These are phyloP conservation scores for Aspergillus fischeri DNA, from an alignment of 2,329 filamentous ascomycete genomes.

Conservation along the genomic window DNA sequence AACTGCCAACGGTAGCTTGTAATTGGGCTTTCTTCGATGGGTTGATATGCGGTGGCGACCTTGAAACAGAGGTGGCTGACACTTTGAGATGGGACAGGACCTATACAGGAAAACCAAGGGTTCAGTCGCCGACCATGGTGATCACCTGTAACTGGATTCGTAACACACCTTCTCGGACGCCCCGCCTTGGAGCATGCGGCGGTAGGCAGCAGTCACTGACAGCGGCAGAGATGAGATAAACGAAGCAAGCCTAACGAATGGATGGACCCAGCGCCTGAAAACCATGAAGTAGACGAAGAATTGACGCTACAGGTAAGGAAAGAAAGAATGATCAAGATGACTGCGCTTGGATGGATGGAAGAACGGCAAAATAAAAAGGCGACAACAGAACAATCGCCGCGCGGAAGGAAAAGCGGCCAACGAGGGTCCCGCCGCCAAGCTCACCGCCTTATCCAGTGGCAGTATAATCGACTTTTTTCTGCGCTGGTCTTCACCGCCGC, in stretches of 20 bases:
- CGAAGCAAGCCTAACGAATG: neutral
- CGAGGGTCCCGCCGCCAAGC: neutral
- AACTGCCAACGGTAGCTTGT: neutral
- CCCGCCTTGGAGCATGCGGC: conserved; percentile 14
- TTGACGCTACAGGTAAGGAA: neutral
- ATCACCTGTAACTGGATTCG: neutral
- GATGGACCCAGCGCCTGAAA: conserved; percentile 1
- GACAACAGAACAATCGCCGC: neutral
- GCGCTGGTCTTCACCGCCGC: conserved; percentile 2
- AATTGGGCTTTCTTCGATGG: neutral
- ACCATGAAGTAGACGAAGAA: neutral
- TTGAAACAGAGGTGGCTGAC: neutral
- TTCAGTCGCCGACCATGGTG: neutral
- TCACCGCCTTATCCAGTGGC: conserved; percentile 23
- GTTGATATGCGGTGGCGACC: neutral
- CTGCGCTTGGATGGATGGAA: neutral
- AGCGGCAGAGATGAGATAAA: conserved; percentile 1
- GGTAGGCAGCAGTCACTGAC: neutral
- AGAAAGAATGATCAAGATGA: neutral
- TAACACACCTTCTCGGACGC: conserved; percentile 12
- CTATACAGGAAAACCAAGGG: neutral
- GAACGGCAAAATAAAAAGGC: conserved; percentile 3
- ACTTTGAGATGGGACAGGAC: neutral
- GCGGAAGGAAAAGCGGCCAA: neutral
- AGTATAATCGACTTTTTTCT: conserved; percentile 25